Base-by-base conservation (phyloP, 1,284 basidiomycete species). In the Leccinum colubrinum region DNA sequence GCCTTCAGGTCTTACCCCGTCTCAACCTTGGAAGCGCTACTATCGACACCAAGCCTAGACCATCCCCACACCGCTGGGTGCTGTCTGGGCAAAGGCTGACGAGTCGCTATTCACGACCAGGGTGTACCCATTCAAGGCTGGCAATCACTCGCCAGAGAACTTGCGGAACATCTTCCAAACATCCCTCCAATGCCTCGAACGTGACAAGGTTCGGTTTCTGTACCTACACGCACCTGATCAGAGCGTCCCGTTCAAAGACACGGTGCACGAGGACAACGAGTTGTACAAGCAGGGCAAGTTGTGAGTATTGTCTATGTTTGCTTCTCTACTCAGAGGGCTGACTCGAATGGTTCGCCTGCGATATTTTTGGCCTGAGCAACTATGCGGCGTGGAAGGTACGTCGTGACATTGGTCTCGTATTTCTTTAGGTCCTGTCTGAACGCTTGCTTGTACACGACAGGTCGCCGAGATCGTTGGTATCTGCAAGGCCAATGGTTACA, bases 401-500 rank as follows among this genome's bases (percentile, higher is more conserved):
- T 63, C 2, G 8, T 68, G 3, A 11, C 11, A 14, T 39, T 7
- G 2, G 15, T 7, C 20, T 43, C 22, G 9, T 4, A 1, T 1
- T 15, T 52, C 8, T 12, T 39, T 14, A 17, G 25, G 2, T 30
- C 8, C 3, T 17, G 17, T 53, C n/a, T 3, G 2, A 56, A 22
- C 48, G 46, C 9, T 27, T 27, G 6, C 50, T 51, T 25, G 25
- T 2, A 27, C 25, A 6, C 17, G 4, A 39, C 57, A 82, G 80
- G 84, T 87, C 3, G 83, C 84, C 6, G 79, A 84, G 64, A 77
- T 88, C 54, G 78, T 82, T 12, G 76, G 75, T 12, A 83, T 87
- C 35, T 83, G 81, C 70, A 80, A 79, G 52, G 73, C 76, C 8
- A 81, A 85, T 22, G 77, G 77, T 20, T 87, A 78, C 70, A 74